Evolutionary conservation across 2,329 filamentous ascomycete species (phyloP), one percentile per base, ranked within the genome.

Genomic region (Fusarium tupiense): DNA sequence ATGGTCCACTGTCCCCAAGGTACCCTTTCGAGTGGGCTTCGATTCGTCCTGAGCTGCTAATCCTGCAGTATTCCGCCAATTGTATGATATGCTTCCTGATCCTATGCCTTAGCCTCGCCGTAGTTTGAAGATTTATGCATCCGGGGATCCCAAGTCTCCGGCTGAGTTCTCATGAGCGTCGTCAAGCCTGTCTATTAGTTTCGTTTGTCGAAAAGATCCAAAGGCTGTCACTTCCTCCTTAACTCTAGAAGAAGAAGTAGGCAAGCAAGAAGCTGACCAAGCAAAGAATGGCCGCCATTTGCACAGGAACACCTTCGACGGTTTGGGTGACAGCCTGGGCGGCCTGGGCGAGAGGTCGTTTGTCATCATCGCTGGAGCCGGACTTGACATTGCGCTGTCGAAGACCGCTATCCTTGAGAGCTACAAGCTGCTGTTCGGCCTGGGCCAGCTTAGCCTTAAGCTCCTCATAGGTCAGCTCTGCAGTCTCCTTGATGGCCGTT

Each of bases 261-360:
- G 95, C 96, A 77, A 98, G 89, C 80, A 99, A 84, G 86, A 99
- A 99, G 86, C 94, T 95, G 73, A 97, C 79, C 78, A 99, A 86
- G 82, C 95, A 98, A 49, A 99, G 86, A 29, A 91, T 86, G 29
- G 96, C 96, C 50, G 94, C 94, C 72, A 96, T 90, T 82, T 96
- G 92, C 57, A 99, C 90, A 2, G 96, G 92, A 8, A 99, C 96
- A 29, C 96, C 96, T 77, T 95, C 91, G 75, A 81, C 80, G 12
- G 84, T 91, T 82, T 84, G 88, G 80, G 85, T 87, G 71, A 85
- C 86, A 77, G 87, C 87, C 79, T 89, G 90, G 74, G 87, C 87
- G 71, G 85, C 85, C 83, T 84, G 86, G 72, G 82, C 85, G 52
- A 82, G 85, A 56, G 82, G 77, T 80, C 83, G 85, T 81, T 88